These are phyloP conservation scores for Penicillium cataractarum DNA, from an alignment of 495 filamentous ascomycete species.

Conservation along the genomic window DNA sequence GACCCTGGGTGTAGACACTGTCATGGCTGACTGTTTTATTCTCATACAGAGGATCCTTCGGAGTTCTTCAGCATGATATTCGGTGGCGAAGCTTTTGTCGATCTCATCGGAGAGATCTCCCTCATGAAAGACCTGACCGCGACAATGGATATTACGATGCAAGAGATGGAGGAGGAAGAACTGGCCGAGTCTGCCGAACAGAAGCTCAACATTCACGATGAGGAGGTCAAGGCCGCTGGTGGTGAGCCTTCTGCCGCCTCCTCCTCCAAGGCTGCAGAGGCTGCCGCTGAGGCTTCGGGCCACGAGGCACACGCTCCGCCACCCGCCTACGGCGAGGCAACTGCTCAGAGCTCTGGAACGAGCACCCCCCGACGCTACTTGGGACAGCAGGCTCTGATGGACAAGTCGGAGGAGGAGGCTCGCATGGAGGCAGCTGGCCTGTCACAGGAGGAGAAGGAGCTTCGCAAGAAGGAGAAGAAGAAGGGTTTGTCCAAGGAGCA, in stretches of 20 bases:
- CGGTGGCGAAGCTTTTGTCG: conserved; percentile 91
- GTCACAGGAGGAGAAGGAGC: conserved; percentile 75
- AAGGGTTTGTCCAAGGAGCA: conserved; percentile 88
- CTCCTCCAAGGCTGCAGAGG: conserved; percentile 19
- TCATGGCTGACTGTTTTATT: background rate
- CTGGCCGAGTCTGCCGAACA: conserved; percentile 56
- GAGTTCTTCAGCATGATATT: conserved; percentile 99
- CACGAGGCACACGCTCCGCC: background rate
- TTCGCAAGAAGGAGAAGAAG: conserved; percentile 84
- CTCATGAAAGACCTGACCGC: conserved; percentile 89
- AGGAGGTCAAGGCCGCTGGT: conserved; percentile 42
- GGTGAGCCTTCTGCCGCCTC: conserved; percentile 26
- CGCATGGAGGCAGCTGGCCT: conserved; percentile 68
- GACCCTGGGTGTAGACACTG: background rate
- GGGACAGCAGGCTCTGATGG: conserved; percentile 83
- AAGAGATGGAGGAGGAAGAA: conserved; percentile 68
- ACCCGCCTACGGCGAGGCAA: background rate
- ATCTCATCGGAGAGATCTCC: conserved; percentile 89
- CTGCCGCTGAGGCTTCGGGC: conserved; percentile 30
- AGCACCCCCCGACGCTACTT: conserved; percentile 70
- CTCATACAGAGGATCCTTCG: conserved; percentile 79
- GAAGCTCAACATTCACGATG: conserved; percentile 51
- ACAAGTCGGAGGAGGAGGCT: conserved; percentile 85
- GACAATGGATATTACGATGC: conserved; percentile 88
- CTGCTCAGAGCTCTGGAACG: conserved; percentile 54